phyloP scores from a whole-genome alignment of 352 stramenopile species.

The Phytophthora chlamydospora region DNA sequence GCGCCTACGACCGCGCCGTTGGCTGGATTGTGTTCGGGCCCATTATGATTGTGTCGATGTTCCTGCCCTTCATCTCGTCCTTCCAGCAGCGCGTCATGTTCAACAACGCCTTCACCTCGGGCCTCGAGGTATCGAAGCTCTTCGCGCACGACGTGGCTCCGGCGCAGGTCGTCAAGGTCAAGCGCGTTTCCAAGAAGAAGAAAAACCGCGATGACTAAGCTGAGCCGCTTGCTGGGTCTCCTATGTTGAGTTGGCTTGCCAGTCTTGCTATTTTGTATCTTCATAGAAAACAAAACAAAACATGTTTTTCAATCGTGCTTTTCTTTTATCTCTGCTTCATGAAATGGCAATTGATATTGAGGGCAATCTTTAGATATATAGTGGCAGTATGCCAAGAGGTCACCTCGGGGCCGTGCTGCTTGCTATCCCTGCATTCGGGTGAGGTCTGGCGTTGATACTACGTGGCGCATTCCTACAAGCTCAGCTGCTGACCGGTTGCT shows the following conservation, averaged over 20 bases:
- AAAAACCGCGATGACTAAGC: constrained; percentile 84
- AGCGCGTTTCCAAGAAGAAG: constrained; percentile 90
- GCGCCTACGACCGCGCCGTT: constrained; percentile 75
- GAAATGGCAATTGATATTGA: constrained; percentile 22
- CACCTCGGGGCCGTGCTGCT: background rate
- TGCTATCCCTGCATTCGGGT: constrained; percentile 46
- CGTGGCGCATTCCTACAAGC: constrained; percentile 57
- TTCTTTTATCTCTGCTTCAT: constrained; percentile 9
- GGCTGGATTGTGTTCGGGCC: constrained; percentile 90
- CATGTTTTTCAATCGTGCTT: constrained; percentile 28
- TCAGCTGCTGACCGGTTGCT: constrained; percentile 41
- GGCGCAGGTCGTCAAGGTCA: constrained; percentile 85
- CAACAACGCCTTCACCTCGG: constrained; percentile 90
- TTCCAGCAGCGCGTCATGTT: constrained; percentile 93
- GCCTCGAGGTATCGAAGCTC: constrained; percentile 89
- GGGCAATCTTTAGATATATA: constrained; percentile 24
- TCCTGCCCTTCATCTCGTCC: constrained; percentile 86
- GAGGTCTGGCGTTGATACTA: constrained; percentile 67
- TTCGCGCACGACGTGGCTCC: constrained; percentile 87
- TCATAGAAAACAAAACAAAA: constrained; percentile 43
- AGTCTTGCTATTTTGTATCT: constrained; percentile 51
- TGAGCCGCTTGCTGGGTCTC: constrained; percentile 13
- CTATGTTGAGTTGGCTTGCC: constrained; percentile 14
- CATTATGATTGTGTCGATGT: constrained; percentile 91
- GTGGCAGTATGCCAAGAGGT: constrained; percentile 4